Percentiles rank a stretch among this genome's conserved stretches.
These are phyloP conservation scores for Fusarium concolor DNA, from an alignment of 2,329 filamentous ascomycete species.

Conservation along the genomic window DNA sequence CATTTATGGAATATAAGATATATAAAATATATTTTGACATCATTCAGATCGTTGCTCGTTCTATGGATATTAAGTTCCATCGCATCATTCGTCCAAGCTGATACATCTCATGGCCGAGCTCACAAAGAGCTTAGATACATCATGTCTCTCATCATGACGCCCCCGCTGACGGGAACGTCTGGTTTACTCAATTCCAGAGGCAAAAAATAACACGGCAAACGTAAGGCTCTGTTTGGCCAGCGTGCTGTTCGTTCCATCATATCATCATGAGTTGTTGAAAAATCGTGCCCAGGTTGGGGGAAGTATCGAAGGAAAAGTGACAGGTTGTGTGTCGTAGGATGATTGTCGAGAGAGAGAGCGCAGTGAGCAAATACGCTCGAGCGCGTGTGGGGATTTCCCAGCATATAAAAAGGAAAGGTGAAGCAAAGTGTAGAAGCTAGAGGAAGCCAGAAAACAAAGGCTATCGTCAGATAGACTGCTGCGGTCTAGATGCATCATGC, in stretches of 20 bases:
- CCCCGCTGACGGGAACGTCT: conserved; percentile 8
- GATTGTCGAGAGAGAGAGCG: conserved; percentile 20
- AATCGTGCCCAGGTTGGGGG: conserved; percentile 24
- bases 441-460: conserved; percentile 20
- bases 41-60: conserved; percentile 45
- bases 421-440: conserved; percentile 19
- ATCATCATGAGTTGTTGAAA: conserved; percentile 46
- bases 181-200: conserved; percentile 25
- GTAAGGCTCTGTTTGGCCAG: conserved; percentile 45
- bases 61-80: conserved; percentile 43
- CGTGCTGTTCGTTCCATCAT: conserved; percentile 46
- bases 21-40: conserved; percentile 14
- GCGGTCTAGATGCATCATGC: conserved; percentile 46
- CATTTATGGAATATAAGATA: neutral
- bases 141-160: conserved; percentile 34
- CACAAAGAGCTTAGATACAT: conserved; percentile 27
- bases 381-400: conserved; percentile 4
- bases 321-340: conserved; percentile 16
- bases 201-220: conserved; percentile 40
- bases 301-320: conserved; percentile 25
- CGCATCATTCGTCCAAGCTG: conserved; percentile 22
- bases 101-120: conserved; percentile 9
- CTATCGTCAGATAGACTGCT: conserved; percentile 38
- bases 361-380: conserved; percentile 15
- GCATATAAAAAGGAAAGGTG: conserved; percentile 29